These are phyloP conservation scores for Leccinum sublutescens DNA, from an alignment of 768 basidiomycete species.

Conservation along the genomic window DNA sequence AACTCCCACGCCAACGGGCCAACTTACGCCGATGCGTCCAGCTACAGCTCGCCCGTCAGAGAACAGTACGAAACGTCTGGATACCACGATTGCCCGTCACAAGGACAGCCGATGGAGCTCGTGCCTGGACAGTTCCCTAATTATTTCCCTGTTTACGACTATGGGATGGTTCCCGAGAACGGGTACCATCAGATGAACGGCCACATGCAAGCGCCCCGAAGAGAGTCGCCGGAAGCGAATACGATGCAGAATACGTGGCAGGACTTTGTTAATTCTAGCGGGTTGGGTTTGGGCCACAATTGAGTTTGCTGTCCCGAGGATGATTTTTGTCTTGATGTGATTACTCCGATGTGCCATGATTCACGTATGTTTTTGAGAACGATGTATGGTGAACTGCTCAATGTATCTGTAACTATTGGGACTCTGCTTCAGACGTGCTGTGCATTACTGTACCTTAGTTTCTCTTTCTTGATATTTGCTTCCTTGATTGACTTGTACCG, in stretches of 20 bases:
- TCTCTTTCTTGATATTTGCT: not conserved
- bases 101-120: conserved; percentile 33
- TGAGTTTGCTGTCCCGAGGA: not conserved
- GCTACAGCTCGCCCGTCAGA: conserved; percentile 26
- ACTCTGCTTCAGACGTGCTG: conserved; percentile 1
- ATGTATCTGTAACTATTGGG: conserved; percentile 22
- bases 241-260: conserved; percentile 62
- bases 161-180: conserved; percentile 40
- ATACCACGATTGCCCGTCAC: conserved; percentile 20
- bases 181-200: conserved; percentile 40
- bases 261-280: conserved; percentile 50
- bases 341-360: conserved; percentile 8
- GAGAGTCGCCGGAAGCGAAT: conserved; percentile 54
- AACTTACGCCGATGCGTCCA: conserved; percentile 24
- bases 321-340: conserved; percentile 7
- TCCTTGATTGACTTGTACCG: not conserved
- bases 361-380: conserved; percentile 9
- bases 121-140: conserved; percentile 49
- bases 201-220: conserved; percentile 34
- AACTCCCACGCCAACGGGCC: conserved; percentile 22
- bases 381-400: conserved; percentile 7
- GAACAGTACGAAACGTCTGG: conserved; percentile 25
- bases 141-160: conserved; percentile 78
- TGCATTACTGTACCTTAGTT: conserved; percentile 16
- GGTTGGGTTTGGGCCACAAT: conserved; percentile 18